Conservation (phyloP, 2,329 filamentous ascomycete species). For the Fusarium chuoi region DNA sequence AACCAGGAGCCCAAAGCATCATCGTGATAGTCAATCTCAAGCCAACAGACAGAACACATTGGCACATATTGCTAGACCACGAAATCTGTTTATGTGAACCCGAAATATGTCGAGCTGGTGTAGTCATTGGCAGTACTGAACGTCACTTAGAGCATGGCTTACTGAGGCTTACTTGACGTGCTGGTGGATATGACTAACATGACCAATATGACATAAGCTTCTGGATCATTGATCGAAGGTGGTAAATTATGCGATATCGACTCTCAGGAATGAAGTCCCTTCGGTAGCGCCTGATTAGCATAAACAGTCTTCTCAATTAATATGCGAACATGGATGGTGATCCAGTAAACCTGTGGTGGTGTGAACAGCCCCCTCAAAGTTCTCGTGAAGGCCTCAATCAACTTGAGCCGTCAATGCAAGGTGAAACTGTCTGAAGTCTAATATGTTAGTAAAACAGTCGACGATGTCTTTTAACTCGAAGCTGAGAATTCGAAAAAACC, state of each 20-base stretch:
- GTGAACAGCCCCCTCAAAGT: neutral
- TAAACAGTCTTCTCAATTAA: neutral
- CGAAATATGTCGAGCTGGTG: neutral
- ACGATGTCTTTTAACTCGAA: neutral
- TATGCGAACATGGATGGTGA: neutral
- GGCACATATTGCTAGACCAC: neutral
- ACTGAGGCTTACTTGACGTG: conserved; percentile 23
- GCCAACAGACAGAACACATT: neutral
- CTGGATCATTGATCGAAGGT: neutral
- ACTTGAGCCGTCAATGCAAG: conserved; percentile 1
- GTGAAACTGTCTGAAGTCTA: neutral
- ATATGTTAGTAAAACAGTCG: too few relatives aligned
- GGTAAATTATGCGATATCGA: neutral
- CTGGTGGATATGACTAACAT: conserved; percentile 7
- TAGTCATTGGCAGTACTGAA: neutral
- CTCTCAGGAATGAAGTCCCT: neutral
- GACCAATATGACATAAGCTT: conserved; percentile 16
- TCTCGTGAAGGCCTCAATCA: neutral
- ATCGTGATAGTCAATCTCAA: neutral
- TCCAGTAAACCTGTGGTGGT: neutral
- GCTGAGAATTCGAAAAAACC: neutral
- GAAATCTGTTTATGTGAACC: neutral
- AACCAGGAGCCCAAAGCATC: neutral
- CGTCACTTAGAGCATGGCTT: conserved; percentile 13
- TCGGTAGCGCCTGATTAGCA: neutral